phyloP scores from a whole-genome alignment of 208 protist genomes.

The Naegleria fowleri region DNA sequence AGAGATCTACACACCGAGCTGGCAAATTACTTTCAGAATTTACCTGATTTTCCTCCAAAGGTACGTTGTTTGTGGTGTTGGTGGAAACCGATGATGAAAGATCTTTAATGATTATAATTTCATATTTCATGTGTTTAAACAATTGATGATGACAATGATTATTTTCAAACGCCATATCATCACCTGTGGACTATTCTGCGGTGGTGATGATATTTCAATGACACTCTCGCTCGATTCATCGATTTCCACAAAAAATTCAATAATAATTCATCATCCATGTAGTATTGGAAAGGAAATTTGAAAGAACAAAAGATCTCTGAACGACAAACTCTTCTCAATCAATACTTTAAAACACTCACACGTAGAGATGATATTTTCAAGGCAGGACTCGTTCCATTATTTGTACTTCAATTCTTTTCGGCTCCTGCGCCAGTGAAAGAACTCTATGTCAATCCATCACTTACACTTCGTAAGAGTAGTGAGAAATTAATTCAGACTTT shows the following conservation, averaged over 20 bases:
- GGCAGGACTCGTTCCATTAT: neutral
- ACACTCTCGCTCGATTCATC: no score
- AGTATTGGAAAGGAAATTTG: neutral
- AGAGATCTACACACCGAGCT: neutral
- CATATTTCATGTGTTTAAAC: no score
- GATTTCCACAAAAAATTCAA: no score
- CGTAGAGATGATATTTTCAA: neutral
- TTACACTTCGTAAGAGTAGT: neutral
- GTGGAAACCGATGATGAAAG: no score
- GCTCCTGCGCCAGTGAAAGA: neutral
- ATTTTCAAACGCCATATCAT: no score
- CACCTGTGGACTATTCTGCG: no score
- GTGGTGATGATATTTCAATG: no score
- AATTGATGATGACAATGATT: neutral
- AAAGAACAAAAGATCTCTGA: neutral
- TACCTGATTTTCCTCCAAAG: slow-evolving; percentile 3
- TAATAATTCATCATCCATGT: neutral
- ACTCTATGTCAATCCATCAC: neutral
- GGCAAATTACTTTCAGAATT: neutral
- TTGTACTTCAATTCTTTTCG: neutral
- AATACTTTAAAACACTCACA: neutral
- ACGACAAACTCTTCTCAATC: neutral
- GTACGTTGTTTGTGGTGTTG: neutral
- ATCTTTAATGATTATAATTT: neutral
- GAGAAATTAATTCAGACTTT: neutral